Evolutionary conservation across 176 grass and related monocot species (phyloP).

Genomic region (Lolium multiflorum): DNA sequence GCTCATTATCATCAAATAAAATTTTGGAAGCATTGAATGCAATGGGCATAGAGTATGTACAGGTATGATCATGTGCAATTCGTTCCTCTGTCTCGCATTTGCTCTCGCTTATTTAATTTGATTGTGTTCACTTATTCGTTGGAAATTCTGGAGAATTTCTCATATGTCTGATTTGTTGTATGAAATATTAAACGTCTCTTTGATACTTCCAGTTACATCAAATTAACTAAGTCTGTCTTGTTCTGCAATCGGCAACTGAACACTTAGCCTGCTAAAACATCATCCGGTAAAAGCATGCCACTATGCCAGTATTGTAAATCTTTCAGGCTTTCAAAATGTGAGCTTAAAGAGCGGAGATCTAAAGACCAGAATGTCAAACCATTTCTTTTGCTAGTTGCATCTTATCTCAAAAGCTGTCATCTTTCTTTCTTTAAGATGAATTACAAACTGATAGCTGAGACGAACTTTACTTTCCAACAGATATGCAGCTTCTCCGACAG

Average conservation of each 20-base stretch:
- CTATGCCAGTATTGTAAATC: constrained; percentile 8
- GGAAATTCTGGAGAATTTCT: neutral
- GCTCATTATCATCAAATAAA: constrained; percentile 65
- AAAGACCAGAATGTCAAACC: neutral
- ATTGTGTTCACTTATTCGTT: neutral
- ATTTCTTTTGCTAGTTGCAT: neutral
- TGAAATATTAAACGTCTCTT: neutral
- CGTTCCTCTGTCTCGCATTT: neutral
- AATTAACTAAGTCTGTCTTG: neutral
- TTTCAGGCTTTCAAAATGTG: neutral
- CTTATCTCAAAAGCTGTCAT: neutral
- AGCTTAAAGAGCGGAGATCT: neutral
- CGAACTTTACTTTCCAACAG: constrained; percentile 41
- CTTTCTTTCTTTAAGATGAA: neutral
- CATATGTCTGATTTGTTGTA: neutral
- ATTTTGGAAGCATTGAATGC: constrained; percentile 67
- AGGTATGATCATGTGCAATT: constrained; percentile 53
- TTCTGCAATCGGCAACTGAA: neutral
- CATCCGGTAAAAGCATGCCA: neutral
- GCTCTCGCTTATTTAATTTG: neutral
- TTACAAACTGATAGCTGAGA: neutral
- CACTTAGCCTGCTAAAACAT: neutral
- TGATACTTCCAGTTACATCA: neutral
- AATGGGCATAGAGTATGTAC: constrained; percentile 74
- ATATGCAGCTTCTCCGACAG: constrained; percentile 68